These are phyloP conservation scores for Capsella rubella DNA, from an alignment of 441 rosid species.

Conservation along the genomic window DNA sequence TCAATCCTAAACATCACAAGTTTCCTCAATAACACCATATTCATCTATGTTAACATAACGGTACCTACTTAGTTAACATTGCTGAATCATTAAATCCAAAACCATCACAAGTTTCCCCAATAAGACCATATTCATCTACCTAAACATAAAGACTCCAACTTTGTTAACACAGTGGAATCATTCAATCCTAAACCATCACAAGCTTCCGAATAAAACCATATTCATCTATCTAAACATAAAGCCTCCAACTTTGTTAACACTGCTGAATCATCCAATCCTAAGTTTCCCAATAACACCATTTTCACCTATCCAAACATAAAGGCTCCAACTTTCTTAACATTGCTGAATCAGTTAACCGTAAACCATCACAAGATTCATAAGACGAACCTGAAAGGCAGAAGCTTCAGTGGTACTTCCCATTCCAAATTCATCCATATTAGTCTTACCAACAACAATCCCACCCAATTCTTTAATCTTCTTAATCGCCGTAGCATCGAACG, in stretches of 20 bases:
- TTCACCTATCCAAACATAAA: not conserved
- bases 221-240: not conserved
- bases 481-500: constrained; percentile 84
- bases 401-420: constrained; percentile 96
- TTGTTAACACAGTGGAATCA: not conserved
- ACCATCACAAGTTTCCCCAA: constrained; percentile 45
- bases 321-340: not conserved
- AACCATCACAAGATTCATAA: constrained; percentile 43
- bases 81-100: constrained; percentile 45
- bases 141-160: not conserved
- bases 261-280: constrained; percentile 40
- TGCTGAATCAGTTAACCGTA: no score
- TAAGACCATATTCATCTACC: not conserved
- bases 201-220: not conserved
- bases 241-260: not conserved
- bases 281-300: not conserved
- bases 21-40: not conserved
- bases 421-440: constrained; percentile 96
- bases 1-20: constrained; percentile 55
- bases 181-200: constrained; percentile 55
- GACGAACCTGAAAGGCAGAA: constrained; percentile 80
- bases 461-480: constrained; percentile 69
- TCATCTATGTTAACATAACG: not conserved
- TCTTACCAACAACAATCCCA: constrained; percentile 86
- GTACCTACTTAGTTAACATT: not conserved